Conservation (phyloP, 768 basidiomycete genomes). For the Pulveroboletus sp. region DNA sequence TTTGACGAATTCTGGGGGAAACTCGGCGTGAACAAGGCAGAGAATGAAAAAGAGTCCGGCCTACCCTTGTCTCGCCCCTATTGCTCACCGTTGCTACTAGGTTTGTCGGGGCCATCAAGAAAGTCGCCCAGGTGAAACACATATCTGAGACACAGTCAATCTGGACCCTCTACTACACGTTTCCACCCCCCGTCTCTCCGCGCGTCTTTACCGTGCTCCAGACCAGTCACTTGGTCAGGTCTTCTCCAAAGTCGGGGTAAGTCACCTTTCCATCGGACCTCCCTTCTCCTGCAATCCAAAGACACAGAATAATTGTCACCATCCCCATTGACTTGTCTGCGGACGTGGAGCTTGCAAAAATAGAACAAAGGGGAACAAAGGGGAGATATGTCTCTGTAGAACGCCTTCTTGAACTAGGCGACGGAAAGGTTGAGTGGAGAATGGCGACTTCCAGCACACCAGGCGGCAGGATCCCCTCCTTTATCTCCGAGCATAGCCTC, state of each 20-base stretch:
- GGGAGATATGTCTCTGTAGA: slow-evolving; percentile 74
- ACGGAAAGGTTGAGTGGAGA: slow-evolving; percentile 70
- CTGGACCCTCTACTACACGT: slow-evolving; percentile 73
- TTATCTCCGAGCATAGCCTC: slow-evolving; percentile 60
- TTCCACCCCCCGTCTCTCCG: slow-evolving; percentile 66
- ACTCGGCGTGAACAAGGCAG: slow-evolving; percentile 61
- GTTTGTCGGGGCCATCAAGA: slow-evolving; percentile 63
- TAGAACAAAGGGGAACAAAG: slow-evolving; percentile 62
- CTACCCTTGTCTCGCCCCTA: background rate
- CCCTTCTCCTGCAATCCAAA: background rate
- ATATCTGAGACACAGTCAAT: slow-evolving; percentile 63
- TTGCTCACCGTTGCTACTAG: slow-evolving; percentile 34
- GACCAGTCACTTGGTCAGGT: slow-evolving; percentile 50
- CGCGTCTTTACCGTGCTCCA: slow-evolving; percentile 77
- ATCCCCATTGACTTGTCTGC: slow-evolving; percentile 65
- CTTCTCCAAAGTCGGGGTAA: slow-evolving; percentile 59
- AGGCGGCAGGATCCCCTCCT: slow-evolving; percentile 66
- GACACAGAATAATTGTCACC: slow-evolving; percentile 44
- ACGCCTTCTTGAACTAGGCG: slow-evolving; percentile 55
- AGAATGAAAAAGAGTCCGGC: slow-evolving; percentile 66
- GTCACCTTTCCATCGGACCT: slow-evolving; percentile 14
- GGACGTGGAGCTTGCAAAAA: slow-evolving; percentile 54
- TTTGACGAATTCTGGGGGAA: slow-evolving; percentile 76
- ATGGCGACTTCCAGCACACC: slow-evolving; percentile 78
- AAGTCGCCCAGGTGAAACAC: slow-evolving; percentile 58